These are phyloP conservation scores for Cajanus cajan DNA, from an alignment of 306 rosid genomes.

Conservation along the genomic window DNA sequence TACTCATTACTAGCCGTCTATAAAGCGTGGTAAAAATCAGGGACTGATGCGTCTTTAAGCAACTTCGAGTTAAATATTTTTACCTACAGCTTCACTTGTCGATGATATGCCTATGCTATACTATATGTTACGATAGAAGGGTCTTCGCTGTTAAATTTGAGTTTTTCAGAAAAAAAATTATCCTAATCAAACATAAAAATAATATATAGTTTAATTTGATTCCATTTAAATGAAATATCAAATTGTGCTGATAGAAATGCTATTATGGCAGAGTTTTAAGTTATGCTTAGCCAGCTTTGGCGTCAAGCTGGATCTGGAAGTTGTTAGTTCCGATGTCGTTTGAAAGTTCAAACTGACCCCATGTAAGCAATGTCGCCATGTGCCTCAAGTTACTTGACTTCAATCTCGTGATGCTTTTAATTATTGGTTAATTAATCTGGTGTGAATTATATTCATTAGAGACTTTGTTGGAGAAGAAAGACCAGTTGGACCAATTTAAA, in stretches of 20 bases:
- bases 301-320: conserved; percentile 7
- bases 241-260: not conserved
- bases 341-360: not conserved
- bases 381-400: not conserved
- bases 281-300: not conserved
- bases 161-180: no score
- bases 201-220: not conserved
- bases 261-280: not conserved
- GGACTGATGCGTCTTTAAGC: not conserved
- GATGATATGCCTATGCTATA: not conserved
- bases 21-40: not conserved
- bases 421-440: not conserved
- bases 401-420: not conserved
- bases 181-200: not conserved
- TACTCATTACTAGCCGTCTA: not conserved
- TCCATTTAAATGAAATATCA: not conserved
- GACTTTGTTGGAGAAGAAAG: no score
- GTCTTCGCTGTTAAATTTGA: not conserved
- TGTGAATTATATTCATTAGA: no score
- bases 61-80: not conserved
- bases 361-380: not conserved
- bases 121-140: not conserved
- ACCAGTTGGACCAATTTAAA: no score
- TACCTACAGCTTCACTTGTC: not conserved
- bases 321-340: not conserved